These are phyloP conservation scores for Phytophthora brassicae DNA, from an alignment of 352 stramenopile species.

Conservation along the genomic window DNA sequence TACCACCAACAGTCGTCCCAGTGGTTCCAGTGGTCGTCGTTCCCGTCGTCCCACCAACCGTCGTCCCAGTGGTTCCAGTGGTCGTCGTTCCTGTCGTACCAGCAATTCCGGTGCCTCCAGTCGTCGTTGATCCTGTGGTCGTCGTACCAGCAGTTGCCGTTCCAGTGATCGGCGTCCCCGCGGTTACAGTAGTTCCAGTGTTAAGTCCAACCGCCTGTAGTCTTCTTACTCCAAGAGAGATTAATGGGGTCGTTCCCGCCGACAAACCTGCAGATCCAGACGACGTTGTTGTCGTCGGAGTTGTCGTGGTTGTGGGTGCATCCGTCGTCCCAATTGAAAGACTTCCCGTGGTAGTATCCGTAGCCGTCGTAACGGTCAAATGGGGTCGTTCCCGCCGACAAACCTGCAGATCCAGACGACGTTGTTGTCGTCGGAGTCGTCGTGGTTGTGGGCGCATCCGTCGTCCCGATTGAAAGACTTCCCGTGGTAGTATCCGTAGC, in stretches of 20 bases:
- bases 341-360: too few species aligned
- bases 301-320: constrained; percentile 1
- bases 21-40: constrained; percentile 17
- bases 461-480: constrained; percentile 21
- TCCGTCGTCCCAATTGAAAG: too few species aligned
- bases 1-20: not conserved
- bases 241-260: not conserved
- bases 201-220: too few species aligned
- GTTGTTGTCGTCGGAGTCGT: constrained; percentile 29
- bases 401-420: too few species aligned
- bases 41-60: not conserved
- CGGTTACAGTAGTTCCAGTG: too few species aligned
- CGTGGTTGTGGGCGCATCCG: too few species aligned
- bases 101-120: too few species aligned
- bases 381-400: too few species aligned
- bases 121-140: constrained; percentile 17
- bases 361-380: too few species aligned
- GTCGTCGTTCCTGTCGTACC: constrained; percentile 19
- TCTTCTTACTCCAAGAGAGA: not conserved
- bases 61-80: constrained; percentile 7
- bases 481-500: constrained; percentile 16
- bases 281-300: constrained; percentile 23
- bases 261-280: constrained; percentile 15
- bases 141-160: too few species aligned
- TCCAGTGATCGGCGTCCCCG: too few species aligned